Percentiles rank a stretch among this genome's conserved stretches.
Conservation (phyloP, 106 monocot genomes). For the Xerophyta viscosa region DNA sequence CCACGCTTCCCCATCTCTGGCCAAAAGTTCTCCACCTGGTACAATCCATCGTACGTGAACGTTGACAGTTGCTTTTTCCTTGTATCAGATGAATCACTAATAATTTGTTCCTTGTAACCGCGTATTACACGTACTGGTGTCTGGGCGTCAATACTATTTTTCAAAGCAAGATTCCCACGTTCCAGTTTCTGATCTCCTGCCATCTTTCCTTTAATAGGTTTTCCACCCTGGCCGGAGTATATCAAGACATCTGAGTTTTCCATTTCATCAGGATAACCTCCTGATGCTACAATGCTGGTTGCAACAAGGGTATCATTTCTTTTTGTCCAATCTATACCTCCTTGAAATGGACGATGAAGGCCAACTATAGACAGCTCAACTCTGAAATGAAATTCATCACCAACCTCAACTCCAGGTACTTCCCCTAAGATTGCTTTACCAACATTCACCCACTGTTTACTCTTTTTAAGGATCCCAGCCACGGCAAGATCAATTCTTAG, state of each 20-base stretch:
- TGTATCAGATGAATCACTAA: conserved; percentile 22
- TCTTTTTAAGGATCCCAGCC: conserved; percentile 35
- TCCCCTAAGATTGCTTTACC: conserved; percentile 42
- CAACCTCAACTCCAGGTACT: conserved; percentile 84
- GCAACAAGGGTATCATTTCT: conserved; percentile 31
- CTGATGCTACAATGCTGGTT: conserved; percentile 73
- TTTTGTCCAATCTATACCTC: conserved; percentile 59
- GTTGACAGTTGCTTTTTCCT: conserved; percentile 44
- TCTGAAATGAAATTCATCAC: conserved; percentile 87
- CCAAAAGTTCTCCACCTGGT: conserved; percentile 65
- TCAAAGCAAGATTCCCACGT: conserved; percentile 74
- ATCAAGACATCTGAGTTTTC: conserved; percentile 70
- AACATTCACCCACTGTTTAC: conserved; percentile 28
- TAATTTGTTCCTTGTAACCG: conserved; percentile 43
- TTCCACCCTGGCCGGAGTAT: conserved; percentile 89
- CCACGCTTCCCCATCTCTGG: conserved; percentile 36
- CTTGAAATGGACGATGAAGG: conserved; percentile 75
- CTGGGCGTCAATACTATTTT: conserved; percentile 62
- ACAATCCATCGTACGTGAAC: conserved; percentile 83
- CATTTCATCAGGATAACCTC: conserved; percentile 69
- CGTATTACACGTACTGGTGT: conserved; percentile 80
- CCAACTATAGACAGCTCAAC: conserved; percentile 71
- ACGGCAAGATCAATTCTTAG: conserved; percentile 55
- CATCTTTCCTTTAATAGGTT: conserved; percentile 31
- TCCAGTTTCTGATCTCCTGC: conserved; percentile 84